These are phyloP conservation scores for Ogataea glucozyma DNA, from an alignment of 805 yeast species.

Conservation along the genomic window DNA sequence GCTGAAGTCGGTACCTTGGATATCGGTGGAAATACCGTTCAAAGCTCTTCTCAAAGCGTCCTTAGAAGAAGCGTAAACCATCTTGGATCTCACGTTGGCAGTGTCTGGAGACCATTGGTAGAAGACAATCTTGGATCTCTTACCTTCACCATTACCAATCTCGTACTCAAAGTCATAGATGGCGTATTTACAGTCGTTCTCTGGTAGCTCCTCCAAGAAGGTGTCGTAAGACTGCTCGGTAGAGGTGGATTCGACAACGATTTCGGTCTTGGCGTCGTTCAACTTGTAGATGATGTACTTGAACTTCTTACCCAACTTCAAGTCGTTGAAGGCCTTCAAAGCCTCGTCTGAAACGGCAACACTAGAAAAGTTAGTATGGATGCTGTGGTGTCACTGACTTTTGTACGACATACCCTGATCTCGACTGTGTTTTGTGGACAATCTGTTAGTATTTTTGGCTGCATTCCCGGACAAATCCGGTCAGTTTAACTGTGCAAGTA, in stretches of 20 bases:
- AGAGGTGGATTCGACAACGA: slow-evolving; percentile 84
- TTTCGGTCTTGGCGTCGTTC: slow-evolving; percentile 85
- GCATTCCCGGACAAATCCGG: not conserved
- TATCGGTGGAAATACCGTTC: slow-evolving; percentile 90
- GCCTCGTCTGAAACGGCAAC: slow-evolving; percentile 87
- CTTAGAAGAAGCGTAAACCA: slow-evolving; percentile 98
- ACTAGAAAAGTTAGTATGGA: slow-evolving; percentile 39
- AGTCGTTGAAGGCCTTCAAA: slow-evolving; percentile 89
- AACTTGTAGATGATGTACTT: slow-evolving; percentile 81
- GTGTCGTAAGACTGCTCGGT: slow-evolving; percentile 74
- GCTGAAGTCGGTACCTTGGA: slow-evolving; percentile 97
- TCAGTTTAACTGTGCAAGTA: not conserved
- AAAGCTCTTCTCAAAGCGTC: slow-evolving; percentile 97
- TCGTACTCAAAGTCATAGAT: slow-evolving; percentile 97
- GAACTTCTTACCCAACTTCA: slow-evolving; percentile 88
- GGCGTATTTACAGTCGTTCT: slow-evolving; percentile 94
- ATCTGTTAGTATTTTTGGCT: slow-evolving; percentile 10
- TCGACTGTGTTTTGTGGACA: slow-evolving; percentile 27
- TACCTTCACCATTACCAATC: slow-evolving; percentile 87
- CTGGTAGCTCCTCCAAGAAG: slow-evolving; percentile 87
- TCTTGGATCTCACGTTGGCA: slow-evolving; percentile 92
- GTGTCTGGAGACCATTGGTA: slow-evolving; percentile 98
- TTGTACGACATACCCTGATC: slow-evolving; percentile 36
- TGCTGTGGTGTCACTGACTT: not conserved
- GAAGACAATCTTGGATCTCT: slow-evolving; percentile 70